Base-by-base conservation (phyloP, 345 rosid genomes). In the Brassica incana region DNA sequence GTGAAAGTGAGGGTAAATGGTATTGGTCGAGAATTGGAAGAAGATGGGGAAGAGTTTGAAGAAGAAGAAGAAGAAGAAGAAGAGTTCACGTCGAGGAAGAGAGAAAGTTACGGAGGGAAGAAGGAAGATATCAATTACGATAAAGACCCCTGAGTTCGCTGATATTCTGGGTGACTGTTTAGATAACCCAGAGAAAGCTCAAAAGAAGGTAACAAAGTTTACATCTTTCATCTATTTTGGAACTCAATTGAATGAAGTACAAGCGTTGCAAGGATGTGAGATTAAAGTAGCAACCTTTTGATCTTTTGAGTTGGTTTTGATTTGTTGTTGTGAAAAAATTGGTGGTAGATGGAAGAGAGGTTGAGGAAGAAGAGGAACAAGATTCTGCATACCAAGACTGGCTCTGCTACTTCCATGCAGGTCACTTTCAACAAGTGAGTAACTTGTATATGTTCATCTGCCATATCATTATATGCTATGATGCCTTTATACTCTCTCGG, bases 401-500 rank as follows among this genome's bases (percentile, higher is more conserved):
- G 97, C 72, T 92, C 97, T 5, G 87, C 86, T 5, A 69, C 77
- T 29, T 92, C 95, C 6, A 88, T 92, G 91, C 87, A 87, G 76
- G 97, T 92, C 27, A 83, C 78, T 0, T 92, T 95, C 84, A 89
- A 95, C 86, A 88, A 91, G 99, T 95, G 81, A 86, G 95, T 84
- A 2, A 36, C 5, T 52, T 52, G 54, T 48, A 0, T 1, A 71
- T 71, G 3, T 23, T 62, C 7, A 7, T 43, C 7, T 29, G 63
- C 15, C 59, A 6, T 3, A 16, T 69, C 6, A 68, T 2, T 61
- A 60, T 4, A 6, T 61, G 50, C n/a, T 4, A 43, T 45, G 6
- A 2, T 32, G 8, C 35, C 3, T 56, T 38, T 29, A 15, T 16
- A 67, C 70, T 59, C 65, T 75, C 74, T 43, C 48, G 50, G 64